Base-by-base conservation (phyloP, 495 filamentous ascomycete genomes). In the Talaromyces liani region DNA sequence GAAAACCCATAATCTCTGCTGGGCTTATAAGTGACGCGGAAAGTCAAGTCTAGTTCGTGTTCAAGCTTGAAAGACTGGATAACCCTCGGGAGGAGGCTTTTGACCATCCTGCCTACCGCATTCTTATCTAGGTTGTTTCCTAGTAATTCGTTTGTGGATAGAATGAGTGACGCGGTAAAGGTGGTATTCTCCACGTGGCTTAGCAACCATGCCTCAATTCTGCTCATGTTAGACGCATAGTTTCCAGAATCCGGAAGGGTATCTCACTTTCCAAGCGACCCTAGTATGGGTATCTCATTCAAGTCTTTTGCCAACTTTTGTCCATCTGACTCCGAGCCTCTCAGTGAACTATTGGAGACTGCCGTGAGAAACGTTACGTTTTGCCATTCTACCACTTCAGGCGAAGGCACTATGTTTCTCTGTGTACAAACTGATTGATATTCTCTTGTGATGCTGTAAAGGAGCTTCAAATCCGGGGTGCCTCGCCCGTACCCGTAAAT, bases 61-160 rank as follows among this genome's bases (percentile, higher is more conserved):
- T 63, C 61, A 63, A 36, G 18, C 24, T 63, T 55, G 45, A 63
- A 54, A 18, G 33, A 53, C n/a, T 56, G 25, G 20, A 54, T 20
- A 27, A 39, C 27, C 27, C n/a, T 63, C 14, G 61, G 22, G 1
- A 56, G 10, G 6, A 63, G 18, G 9, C 4, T 8, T 25, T 33
- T 36, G 5, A 54, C 12, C 29, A 63, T 31, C 9, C 6, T 12
- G 6, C 25, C 25, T 34, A 63, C 16, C 9, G 53, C 61, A 24
- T 33, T 6, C 14, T 63, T 14, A 0, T 53, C 22, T 8, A 33
- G 25, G 8, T 53, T 34, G 5, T 22, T 8, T 34, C 12, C n/a
- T 14, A 8, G 10, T 4, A 8, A 18, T 7, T 33, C n/a, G 4
- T 55, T 34, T 12, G 51, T 16, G 2, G 47, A 53, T 14, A 18